Evolutionary conservation across 2,329 filamentous ascomycete species (phyloP).

Genomic region (Diplodia corticola): DNA sequence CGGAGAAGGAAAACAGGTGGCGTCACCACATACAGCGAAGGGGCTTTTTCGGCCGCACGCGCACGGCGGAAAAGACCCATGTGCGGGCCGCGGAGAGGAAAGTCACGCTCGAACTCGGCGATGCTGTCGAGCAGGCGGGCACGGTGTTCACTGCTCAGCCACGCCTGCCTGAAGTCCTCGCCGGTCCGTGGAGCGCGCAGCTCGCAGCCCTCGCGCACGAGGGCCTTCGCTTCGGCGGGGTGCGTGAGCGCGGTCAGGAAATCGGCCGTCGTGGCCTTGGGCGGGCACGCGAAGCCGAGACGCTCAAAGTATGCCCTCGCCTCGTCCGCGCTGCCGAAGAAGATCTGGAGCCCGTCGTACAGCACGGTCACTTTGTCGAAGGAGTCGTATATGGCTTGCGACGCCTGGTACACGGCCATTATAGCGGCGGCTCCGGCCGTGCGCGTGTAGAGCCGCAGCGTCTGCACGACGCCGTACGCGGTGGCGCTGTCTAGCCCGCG

Average conservation of each 20-base stretch:
- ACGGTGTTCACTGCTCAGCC: too few relatives aligned
- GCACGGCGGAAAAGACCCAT: too few relatives aligned
- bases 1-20: too few relatives aligned
- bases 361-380: constrained; percentile 76
- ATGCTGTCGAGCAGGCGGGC: too few relatives aligned
- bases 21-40: too few relatives aligned
- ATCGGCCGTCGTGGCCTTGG: constrained; percentile 69
- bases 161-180: too few relatives aligned
- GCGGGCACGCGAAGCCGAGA: constrained; percentile 68
- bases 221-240: too few relatives aligned
- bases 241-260: constrained; percentile 73
- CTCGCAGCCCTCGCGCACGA: too few relatives aligned
- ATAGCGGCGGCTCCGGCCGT: constrained; percentile 52
- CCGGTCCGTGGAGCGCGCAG: too few relatives aligned
- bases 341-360: constrained; percentile 77
- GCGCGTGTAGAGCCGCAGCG: constrained; percentile 53
- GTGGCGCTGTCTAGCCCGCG: constrained; percentile 43
- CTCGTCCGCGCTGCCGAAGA: constrained; percentile 62
- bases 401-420: constrained; percentile 60
- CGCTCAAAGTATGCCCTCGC: constrained; percentile 67
- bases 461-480: constrained; percentile 60
- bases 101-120: too few relatives aligned
- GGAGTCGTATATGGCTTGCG: constrained; percentile 55
- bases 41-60: too few relatives aligned
- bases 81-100: too few relatives aligned